These are phyloP conservation scores for Botrytis paeoniae DNA, from an alignment of 2,329 filamentous ascomycete species.

Conservation along the genomic window DNA sequence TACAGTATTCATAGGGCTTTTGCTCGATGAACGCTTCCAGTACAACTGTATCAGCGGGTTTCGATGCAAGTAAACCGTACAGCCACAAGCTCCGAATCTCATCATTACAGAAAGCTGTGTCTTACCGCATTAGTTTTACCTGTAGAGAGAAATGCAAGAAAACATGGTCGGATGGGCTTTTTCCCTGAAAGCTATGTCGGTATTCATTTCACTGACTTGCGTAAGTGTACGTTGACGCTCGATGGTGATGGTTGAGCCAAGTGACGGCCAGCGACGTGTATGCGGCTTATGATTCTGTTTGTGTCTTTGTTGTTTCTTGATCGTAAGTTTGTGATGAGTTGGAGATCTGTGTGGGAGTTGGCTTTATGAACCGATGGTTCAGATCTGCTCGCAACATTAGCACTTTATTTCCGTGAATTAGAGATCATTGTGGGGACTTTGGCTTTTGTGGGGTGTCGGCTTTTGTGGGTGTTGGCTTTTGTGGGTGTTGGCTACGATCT, in stretches of 20 bases:
- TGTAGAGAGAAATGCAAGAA: constrained; percentile 10
- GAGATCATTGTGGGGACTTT: constrained; percentile 9
- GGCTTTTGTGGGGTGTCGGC: neutral
- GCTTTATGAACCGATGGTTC: constrained; percentile 14
- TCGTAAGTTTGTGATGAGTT: constrained; percentile 3
- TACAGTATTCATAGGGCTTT: neutral
- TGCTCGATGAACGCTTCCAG: neutral
- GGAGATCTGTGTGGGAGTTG: constrained; percentile 10
- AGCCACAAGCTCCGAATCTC: neutral
- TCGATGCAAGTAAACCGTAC: constrained; percentile 14
- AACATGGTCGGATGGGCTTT: neutral
- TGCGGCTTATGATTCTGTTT: constrained; percentile 1
- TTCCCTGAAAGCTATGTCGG: neutral
- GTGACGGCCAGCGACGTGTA: neutral
- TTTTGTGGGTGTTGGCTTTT: constrained; percentile 7
- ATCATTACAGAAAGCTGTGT: constrained; percentile 10
- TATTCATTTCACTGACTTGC: constrained; percentile 2
- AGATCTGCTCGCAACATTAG: constrained; percentile 2
- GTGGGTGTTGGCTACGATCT: constrained; percentile 6
- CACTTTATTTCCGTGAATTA: neutral
- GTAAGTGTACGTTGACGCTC: constrained; percentile 4
- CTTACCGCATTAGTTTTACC: neutral
- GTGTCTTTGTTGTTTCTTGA: constrained; percentile 4
- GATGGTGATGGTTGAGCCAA: constrained; percentile 13
- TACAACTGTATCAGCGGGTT: neutral